These are phyloP conservation scores for Mortierella alpina DNA, from an alignment of 192 early-diverging fungal species.

Conservation along the genomic window DNA sequence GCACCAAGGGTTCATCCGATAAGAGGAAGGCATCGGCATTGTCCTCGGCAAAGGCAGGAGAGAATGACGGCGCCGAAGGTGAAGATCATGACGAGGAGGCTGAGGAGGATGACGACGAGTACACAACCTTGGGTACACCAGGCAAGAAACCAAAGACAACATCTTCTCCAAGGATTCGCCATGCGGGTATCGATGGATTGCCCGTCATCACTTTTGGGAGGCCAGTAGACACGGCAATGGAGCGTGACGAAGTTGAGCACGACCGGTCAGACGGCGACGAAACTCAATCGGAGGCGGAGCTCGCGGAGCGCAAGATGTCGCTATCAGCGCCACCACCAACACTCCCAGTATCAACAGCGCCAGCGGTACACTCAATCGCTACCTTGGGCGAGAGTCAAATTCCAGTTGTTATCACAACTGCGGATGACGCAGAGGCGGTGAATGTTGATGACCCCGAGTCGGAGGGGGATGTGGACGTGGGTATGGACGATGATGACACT, in stretches of 20 bases:
- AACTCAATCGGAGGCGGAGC: not conserved
- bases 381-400: not conserved
- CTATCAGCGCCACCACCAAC: not conserved
- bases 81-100: conserved; percentile 7
- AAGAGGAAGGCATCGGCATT: conserved; percentile 10
- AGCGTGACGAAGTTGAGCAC: no score
- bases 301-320: not conserved
- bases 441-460: conserved; percentile 20
- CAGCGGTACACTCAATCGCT: conserved; percentile 2
- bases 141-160: conserved; percentile 12
- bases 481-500: conserved; percentile 1
- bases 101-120: conserved; percentile 32
- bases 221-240: not conserved
- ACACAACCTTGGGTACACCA: conserved; percentile 31
- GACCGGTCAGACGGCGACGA: not conserved
- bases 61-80: not conserved
- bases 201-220: not conserved
- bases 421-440: conserved; percentile 7
- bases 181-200: conserved; percentile 15
- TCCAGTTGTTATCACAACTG: conserved; percentile 1
- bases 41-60: not conserved
- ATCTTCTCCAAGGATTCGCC: conserved; percentile 26
- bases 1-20: not conserved
- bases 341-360: not conserved
- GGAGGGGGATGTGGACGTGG: conserved; percentile 16